Base-by-base conservation (phyloP, 2,329 filamentous ascomycete species). In the Coccinonectria pachysandricola region DNA sequence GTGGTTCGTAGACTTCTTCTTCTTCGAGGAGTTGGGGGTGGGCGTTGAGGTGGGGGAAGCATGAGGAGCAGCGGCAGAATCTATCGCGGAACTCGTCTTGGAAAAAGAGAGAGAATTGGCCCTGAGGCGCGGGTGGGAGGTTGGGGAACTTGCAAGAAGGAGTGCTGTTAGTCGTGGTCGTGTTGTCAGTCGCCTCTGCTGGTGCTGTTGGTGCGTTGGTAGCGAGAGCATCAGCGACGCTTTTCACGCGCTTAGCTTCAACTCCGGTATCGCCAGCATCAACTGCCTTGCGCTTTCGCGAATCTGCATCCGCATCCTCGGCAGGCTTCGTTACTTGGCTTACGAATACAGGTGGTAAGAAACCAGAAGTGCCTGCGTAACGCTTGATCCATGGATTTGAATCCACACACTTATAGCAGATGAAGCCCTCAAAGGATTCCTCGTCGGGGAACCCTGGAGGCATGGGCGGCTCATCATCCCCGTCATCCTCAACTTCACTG, bases 391-490 rank as follows among this genome's bases (percentile, higher is more conserved):
- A 98, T 0, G 86, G 83, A 42, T 86, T 74, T 2, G 85, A 74
- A 20, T 87, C 76, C 9, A 93, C 70, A 43, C 91, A 98, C 50
- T 93, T 92, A 62, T 91, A 94, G 62, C 91, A 98, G 19, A 98
- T 69, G 46, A 96, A 80, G 15, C 79, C 74, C 27, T 92, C 85
- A 39, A 98, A 98, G 15, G 80, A 75, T 15, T 94, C 85, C 44
- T 96, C 88, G 0, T 69, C 65, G 0, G 91, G 91, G 41, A 98
- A 98, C 1, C 85, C 85, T 0, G 80, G 75, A 1, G 88, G 88
- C 29, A 84, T 62, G 1, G 84, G 82, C 0, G 71, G 61, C 4
- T 76, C 72, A 5, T 73, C 71, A 0, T 72, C 68, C 0, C 69
- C 67, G 0, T 60, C 59, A 1, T 56, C 54, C 1, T 53, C 54